Evolutionary conservation across 305 asterid genomes (phyloP), one percentile per base, ranked within the genome.

Genomic region (Ilex paraguariensis): DNA sequence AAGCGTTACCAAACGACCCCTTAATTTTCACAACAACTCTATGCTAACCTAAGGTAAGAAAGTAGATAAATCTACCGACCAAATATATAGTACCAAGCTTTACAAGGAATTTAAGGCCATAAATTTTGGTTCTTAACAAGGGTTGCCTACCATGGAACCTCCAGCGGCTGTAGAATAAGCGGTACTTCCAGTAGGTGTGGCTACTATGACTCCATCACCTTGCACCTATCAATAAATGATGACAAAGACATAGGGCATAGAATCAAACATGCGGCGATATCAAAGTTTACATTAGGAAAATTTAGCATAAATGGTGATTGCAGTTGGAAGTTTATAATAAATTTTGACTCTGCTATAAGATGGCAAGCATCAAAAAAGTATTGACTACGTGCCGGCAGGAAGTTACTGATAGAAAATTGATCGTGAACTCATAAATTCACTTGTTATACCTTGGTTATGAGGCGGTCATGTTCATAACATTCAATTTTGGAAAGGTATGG

Each of bases 91-190:
- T 36, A 36, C 42, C 42, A 36, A 36, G 42, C 42, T 36, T 36
- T 36, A 36, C 42, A 36, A 36, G 42, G 42, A 36, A 5, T 36
- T 36, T 8, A 36, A 36, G 42, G 42, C 42, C 9, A 36, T 36
- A 36, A 36, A 36, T 36, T 21, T 8, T 36, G 42, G 9, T 36
- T 52, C 56, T 17, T 4, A 17, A 52, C 56, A 17, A 14, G 56
- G 30, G n/a, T 17, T 57, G 60, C 85, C 65, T 80, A 92, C 99
- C 99, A 93, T 87, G 64, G 99, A 93, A 69, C 99, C 99, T 57
- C 99, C 99, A 52, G 99, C 99, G 49, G 99, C 92, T 50, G 99
- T 87, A 64, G 97, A 90, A 80, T 93, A 93, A 69, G 99, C 99
- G 48, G 99, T 93, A 72, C 99, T 93, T 75, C 99, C 99, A 46